Base-by-base conservation (phyloP, 345 rosid species). In the Clausena lansium region DNA sequence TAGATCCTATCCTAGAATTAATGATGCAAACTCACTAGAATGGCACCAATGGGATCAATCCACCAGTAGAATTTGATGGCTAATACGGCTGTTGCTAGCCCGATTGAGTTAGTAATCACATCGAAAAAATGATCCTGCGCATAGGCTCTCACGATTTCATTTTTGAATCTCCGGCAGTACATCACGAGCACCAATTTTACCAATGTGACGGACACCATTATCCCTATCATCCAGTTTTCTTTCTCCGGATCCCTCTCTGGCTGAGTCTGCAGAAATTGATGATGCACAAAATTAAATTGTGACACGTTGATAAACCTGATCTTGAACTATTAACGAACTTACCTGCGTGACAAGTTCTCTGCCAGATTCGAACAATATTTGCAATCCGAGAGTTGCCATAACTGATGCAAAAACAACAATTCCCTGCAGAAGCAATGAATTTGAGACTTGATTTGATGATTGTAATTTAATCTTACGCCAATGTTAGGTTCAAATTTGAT, bases 61-160 rank as follows among this genome's bases (percentile, higher is more conserved):
- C 89, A 84, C 88, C 89, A 83, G 84, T 82, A 87, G 83, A 78
- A 87, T 62, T 60, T 75, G 77, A 87, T 82, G 15, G 92, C 88
- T 41, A 82, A 54, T n/a, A 87, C 78, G 1, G 91, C 92, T 2
- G 89, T 11, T 28, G 52, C 90, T 39, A 86, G 81, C 24, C 91
- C 92, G 13, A 89, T 60, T 4, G 89, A 82, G 78, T 87, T 87
- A 6, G 89, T 87, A 39, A 89, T 76, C 74, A 89, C 92, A 75
- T 89, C 92, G 59, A 89, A 89, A 69, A 84, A 70, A 72, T 87
- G 92, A 71, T 89, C 92, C 78, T 89, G 80, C 22, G 88, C 89
- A 70, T 83, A 89, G 33, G 91, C 91, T 59, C 76, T 83, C 0
- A 87, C 78, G 15, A 87, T 89, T 22, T 80, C 83, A 35, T 87